Base-by-base conservation (phyloP, 768 basidiomycete species). In the Russula abietina region DNA sequence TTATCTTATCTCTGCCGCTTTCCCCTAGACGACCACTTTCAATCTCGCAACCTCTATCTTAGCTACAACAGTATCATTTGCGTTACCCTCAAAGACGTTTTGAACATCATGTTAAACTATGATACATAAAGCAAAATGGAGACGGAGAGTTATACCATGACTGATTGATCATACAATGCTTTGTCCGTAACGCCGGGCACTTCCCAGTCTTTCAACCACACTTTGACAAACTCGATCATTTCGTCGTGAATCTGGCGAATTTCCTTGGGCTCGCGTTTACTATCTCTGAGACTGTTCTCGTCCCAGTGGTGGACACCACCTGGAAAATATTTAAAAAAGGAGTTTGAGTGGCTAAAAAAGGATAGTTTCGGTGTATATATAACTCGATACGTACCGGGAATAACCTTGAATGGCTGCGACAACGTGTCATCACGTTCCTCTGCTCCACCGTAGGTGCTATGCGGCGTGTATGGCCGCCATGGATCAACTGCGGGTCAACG, bases 391-490 rank as follows among this genome's bases (percentile, higher is more conserved):
- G 28, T 67, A 93, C 93, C 79, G 11, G 87, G 87, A 61, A 97
- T 97, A 46, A 95, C 70, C 72, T 94, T 93, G 75, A 93, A 93
- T 0, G 95, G 95, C 43, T 81, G 78, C 39, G 85, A 69, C 17
- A 86, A 73, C 0, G 91, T 93, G 73, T 93, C 91, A 48, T 78
- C 72, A 19, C 93, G 79, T 52, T 83, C 78, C 7, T 75, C 69
- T 3, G 93, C 92, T 55, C 57, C 57, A 0, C 89, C 82, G 52
- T 73, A 71, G 55, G 81, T 77, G 66, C 89, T 89, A 71, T 91
- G 91, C 0, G 91, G 90, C 11, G 90, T 92, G 68, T 84, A 85
- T 0, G 93, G 91, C 60, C 88, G 81, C 93, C 93, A 97, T 17
- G 93, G 93, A 74, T 96, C 93, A 36, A 89, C 90, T 91, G 64